Percentiles rank a stretch among this genome's conserved stretches.
phyloP scores from a whole-genome alignment of 345 rosid genomes.

The Turnera subulata region DNA sequence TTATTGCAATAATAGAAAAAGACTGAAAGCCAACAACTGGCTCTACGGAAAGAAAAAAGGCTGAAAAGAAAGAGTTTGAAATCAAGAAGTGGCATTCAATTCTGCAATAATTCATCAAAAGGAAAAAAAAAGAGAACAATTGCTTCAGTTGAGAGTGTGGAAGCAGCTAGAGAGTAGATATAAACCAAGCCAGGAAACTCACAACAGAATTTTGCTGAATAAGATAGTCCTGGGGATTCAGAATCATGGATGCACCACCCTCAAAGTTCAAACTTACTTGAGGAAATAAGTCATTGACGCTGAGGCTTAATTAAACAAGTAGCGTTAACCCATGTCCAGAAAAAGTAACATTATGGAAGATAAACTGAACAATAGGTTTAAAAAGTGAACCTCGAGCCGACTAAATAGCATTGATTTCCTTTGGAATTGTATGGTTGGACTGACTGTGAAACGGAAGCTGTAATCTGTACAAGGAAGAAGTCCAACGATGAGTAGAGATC shows the following conservation, averaged over 20 bases:
- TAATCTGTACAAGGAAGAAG: conserved; percentile 50
- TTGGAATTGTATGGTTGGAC: conserved; percentile 51
- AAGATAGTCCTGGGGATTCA: conserved; percentile 76
- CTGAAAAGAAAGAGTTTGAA: not conserved
- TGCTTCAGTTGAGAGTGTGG: too few relatives aligned
- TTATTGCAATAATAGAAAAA: not conserved
- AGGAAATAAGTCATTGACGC: conserved; percentile 68
- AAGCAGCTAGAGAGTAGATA: too few relatives aligned
- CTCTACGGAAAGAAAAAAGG: not conserved
- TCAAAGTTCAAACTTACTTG: conserved; percentile 86
- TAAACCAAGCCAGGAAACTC: conserved; percentile 27
- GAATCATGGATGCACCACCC: conserved; percentile 75
- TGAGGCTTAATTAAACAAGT: conserved; percentile 30
- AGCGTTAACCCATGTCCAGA: conserved; percentile 13
- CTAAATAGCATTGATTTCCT: conserved; percentile 61
- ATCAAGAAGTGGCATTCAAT: not conserved
- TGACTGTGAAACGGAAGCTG: conserved; percentile 48
- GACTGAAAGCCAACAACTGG: not conserved
- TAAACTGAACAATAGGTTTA: conserved; percentile 2
- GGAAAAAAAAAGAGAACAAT: too few relatives aligned
- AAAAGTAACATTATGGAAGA: not conserved
- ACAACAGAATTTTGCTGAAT: conserved; percentile 69
- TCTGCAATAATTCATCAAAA: too few relatives aligned
- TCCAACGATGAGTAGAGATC: not conserved
- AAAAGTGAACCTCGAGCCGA: conserved; percentile 58